Conservation (phyloP, 345 rosid species). For the Lepidium didymum region DNA sequence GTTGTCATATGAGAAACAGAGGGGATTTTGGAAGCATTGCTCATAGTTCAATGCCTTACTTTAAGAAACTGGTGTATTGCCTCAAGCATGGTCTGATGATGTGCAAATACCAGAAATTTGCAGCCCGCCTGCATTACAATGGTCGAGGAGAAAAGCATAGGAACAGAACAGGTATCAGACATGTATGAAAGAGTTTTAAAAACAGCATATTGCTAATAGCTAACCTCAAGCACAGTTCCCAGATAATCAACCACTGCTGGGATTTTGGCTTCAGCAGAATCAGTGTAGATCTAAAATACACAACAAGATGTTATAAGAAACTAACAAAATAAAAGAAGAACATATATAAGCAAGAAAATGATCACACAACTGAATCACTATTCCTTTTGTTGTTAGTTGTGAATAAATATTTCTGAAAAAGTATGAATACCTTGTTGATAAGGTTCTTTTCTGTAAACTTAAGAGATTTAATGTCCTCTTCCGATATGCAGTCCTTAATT, state of each 20-base stretch:
- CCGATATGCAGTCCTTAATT: constrained; percentile 59
- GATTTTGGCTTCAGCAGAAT: constrained; percentile 89
- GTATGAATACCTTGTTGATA: constrained; percentile 62
- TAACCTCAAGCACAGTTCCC: constrained; percentile 82
- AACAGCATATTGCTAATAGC: not conserved
- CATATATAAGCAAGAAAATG: not conserved
- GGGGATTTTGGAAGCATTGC: constrained; percentile 4
- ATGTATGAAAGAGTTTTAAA: not conserved
- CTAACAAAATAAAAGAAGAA: not conserved
- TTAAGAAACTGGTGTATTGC: constrained; percentile 66
- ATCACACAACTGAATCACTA: not conserved
- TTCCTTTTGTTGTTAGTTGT: not conserved
- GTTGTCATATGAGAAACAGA: constrained; percentile 9
- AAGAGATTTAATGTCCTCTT: constrained; percentile 64
- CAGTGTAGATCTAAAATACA: constrained; percentile 69
- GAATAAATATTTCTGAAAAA: not conserved
- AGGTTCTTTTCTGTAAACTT: constrained; percentile 72
- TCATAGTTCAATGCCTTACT: constrained; percentile 42
- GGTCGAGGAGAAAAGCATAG: constrained; percentile 1
- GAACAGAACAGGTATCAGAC: constrained; percentile 7
- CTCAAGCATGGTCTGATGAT: constrained; percentile 82
- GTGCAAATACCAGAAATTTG: constrained; percentile 92
- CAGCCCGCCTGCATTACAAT: constrained; percentile 72
- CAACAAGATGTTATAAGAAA: constrained; percentile 4
- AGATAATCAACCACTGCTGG: constrained; percentile 84